These are phyloP conservation scores for Hyaloscypha hepaticicola DNA, from an alignment of 495 filamentous ascomycete species.

Conservation along the genomic window DNA sequence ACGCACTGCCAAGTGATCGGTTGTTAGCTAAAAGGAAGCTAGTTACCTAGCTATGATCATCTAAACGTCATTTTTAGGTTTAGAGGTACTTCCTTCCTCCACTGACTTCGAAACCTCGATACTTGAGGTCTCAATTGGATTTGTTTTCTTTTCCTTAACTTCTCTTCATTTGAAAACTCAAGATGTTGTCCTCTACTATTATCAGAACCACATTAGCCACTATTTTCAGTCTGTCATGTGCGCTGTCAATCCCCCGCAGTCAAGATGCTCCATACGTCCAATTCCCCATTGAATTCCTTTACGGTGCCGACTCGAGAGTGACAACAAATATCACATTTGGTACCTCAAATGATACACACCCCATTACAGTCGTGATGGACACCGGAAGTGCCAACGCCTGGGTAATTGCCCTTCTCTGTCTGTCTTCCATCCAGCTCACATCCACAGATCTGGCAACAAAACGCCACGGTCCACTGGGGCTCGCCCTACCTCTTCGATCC, in stretches of 20 bases:
- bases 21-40: not conserved
- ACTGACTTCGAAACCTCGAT: not conserved
- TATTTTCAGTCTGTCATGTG: not conserved
- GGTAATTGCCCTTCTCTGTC: constrained; percentile 1
- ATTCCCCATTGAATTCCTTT: constrained; percentile 9
- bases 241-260: not conserved
- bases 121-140: not conserved
- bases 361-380: constrained; percentile 8
- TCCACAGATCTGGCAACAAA: not conserved
- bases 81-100: not conserved
- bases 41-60: not conserved
- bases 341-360: not conserved
- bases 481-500: constrained; percentile 6
- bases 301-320: constrained; percentile 13
- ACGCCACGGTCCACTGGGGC: constrained; percentile 11
- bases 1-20: not conserved
- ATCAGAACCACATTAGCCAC: not conserved
- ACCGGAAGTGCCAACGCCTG: constrained; percentile 7
- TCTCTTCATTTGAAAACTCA: not conserved
- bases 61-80: not conserved
- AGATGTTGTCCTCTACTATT: not conserved
- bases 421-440: not conserved
- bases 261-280: constrained; percentile 6
- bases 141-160: not conserved
- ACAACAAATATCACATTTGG: constrained; percentile 15